Conservation (phyloP, 2,329 filamentous ascomycete genomes). For the Tolypocladium pustulatum region DNA sequence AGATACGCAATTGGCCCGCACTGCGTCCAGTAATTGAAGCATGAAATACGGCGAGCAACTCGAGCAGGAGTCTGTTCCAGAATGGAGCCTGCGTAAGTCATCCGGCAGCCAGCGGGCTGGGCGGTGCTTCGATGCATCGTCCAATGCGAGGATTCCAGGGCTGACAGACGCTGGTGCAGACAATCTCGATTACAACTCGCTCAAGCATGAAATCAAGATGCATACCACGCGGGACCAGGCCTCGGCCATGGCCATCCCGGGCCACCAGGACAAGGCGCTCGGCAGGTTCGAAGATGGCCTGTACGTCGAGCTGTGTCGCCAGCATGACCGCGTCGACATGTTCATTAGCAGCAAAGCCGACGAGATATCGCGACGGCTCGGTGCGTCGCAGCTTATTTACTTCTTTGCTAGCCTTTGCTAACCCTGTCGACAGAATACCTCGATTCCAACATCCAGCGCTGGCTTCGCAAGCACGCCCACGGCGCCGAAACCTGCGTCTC, state of each 20-base stretch:
- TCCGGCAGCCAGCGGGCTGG: background rate
- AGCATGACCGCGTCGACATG: conserved; percentile 67
- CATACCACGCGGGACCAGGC: conserved; percentile 64
- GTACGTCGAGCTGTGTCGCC: conserved; percentile 57
- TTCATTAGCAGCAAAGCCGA: conserved; percentile 74
- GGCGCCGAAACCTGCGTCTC: conserved; percentile 21
- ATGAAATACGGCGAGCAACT: conserved; percentile 44
- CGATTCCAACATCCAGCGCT: conserved; percentile 34
- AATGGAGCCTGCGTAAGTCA: conserved; percentile 65
- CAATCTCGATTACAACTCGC: conserved; percentile 81
- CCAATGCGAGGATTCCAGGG: background rate
- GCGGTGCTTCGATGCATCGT: background rate
- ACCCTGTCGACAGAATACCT: conserved; percentile 32
- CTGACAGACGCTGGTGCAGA: conserved; percentile 33
- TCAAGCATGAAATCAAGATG: conserved; percentile 76
- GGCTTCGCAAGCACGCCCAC: conserved; percentile 32
- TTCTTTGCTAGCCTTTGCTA: conserved; percentile 8
- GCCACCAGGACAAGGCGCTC: conserved; percentile 49
- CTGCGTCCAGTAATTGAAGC: background rate
- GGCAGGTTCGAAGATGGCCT: conserved; percentile 61
- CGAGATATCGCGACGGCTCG: conserved; percentile 60
- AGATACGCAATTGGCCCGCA: background rate
- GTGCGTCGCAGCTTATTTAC: conserved; percentile 29
- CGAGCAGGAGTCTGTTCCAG: conserved; percentile 64
- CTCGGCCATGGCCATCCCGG: conserved; percentile 63